Conservation (phyloP, 1,139 yeast species). For the Nadsonia commutata region DNA sequence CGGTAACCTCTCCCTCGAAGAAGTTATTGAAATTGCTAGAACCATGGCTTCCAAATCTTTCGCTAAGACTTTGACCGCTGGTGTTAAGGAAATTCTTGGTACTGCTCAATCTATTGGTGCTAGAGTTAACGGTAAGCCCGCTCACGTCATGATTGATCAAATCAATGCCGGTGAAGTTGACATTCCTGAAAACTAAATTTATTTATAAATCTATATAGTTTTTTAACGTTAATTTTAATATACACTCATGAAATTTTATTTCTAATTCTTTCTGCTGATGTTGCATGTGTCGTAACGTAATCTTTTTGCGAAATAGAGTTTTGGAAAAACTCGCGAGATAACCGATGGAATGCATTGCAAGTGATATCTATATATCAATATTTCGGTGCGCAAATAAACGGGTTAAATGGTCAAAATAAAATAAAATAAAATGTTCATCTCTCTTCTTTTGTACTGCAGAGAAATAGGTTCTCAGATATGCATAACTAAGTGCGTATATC, state of each 20-base stretch:
- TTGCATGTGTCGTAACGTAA: no score
- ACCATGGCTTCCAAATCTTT: slow-evolving; percentile 94
- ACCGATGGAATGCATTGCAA: no score
- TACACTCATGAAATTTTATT: neutral
- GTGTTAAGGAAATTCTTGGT: slow-evolving; percentile 97
- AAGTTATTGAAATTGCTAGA: slow-evolving; percentile 95
- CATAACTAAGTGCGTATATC: no score
- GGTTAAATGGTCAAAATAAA: no score
- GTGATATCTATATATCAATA: no score
- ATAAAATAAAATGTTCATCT: no score
- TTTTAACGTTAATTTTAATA: neutral
- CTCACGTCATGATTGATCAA: slow-evolving; percentile 97
- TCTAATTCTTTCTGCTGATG: no score
- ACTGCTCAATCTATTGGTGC: slow-evolving; percentile 99
- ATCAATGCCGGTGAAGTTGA: slow-evolving; percentile 97
- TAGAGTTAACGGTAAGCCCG: slow-evolving; percentile 98
- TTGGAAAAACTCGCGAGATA: no score
- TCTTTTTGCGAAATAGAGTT: no score
- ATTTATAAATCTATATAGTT: slow-evolving; percentile 1
- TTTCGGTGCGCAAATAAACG: no score
- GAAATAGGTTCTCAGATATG: no score
- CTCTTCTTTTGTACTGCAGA: no score
- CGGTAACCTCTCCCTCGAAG: slow-evolving; percentile 97
- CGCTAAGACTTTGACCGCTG: slow-evolving; percentile 95
- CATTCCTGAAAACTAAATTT: slow-evolving; percentile 27